Evolutionary conservation across 345 rosid species (phyloP).

Genomic region (Angophora floribunda): DNA sequence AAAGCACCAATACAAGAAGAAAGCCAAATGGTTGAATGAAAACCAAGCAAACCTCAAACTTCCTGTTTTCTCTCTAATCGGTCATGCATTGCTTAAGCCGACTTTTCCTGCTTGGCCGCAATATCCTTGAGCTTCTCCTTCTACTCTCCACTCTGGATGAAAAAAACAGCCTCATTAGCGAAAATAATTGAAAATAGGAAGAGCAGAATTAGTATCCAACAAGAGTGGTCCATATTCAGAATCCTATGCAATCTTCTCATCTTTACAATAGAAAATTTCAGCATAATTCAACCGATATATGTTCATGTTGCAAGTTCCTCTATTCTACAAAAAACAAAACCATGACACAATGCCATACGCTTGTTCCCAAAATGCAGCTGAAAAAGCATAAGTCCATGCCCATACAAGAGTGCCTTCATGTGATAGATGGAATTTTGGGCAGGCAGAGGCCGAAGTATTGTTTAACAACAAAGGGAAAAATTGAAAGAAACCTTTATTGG

Average conservation of each 20-base stretch:
- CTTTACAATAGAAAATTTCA: neutral
- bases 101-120: slow-evolving; percentile 1
- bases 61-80: neutral
- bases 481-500: neutral
- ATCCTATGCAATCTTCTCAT: neutral
- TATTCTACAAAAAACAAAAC: neutral
- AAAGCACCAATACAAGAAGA: neutral
- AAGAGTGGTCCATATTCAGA: slow-evolving; percentile 68
- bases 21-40: neutral
- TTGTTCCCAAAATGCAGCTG: neutral
- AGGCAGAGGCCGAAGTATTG: neutral
- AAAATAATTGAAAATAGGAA: neutral
- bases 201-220: neutral
- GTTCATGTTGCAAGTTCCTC: neutral
- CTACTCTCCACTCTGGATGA: slow-evolving; percentile 61
- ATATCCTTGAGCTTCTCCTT: slow-evolving; percentile 70
- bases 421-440: neutral
- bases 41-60: neutral
- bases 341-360: neutral
- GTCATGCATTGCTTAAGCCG: neutral
- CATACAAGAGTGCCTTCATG: neutral
- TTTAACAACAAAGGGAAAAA: neutral
- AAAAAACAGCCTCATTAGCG: neutral
- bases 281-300: neutral
- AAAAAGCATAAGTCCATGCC: neutral